These are phyloP conservation scores for Colletotrichum higginsianum DNA, from an alignment of 2,329 filamentous ascomycete genomes.

Conservation along the genomic window DNA sequence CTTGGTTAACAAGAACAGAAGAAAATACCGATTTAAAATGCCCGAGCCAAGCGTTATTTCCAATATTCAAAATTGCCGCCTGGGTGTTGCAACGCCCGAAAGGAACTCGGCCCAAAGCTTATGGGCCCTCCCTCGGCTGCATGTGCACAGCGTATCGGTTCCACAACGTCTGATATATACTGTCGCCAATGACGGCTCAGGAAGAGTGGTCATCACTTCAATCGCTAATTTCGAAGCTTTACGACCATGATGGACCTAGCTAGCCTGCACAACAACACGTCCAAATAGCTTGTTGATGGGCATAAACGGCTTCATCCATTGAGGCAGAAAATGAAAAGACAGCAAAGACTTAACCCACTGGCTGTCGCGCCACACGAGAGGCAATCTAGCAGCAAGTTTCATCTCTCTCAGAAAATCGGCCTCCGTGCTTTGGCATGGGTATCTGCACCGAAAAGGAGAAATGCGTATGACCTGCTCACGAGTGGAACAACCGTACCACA, in stretches of 20 bases:
- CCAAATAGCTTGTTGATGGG: neutral
- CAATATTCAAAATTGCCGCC: too few relatives aligned
- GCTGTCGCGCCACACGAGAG: conserved; percentile 27
- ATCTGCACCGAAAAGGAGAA: neutral
- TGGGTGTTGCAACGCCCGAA: neutral
- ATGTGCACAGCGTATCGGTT: conserved; percentile 1
- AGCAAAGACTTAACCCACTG: neutral
- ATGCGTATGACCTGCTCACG: neutral
- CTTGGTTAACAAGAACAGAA: neutral
- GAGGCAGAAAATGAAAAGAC: neutral
- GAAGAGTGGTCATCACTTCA: too few relatives aligned
- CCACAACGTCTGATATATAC: neutral
- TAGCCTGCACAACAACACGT: neutral
- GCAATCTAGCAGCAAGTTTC: neutral
- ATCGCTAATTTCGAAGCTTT: neutral
- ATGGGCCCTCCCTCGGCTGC: conserved; percentile 18
- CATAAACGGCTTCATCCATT: neutral
- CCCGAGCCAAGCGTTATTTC: neutral
- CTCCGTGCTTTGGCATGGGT: neutral
- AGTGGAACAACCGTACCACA: neutral
- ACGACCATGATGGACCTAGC: neutral
- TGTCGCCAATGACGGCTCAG: neutral
- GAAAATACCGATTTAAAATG: neutral
- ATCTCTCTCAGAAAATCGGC: conserved; percentile 31
- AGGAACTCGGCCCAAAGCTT: neutral